Evolutionary conservation across 2,329 filamentous ascomycete species (phyloP), one percentile per base, ranked within the genome.

Genomic region (Cercospora sp.): DNA sequence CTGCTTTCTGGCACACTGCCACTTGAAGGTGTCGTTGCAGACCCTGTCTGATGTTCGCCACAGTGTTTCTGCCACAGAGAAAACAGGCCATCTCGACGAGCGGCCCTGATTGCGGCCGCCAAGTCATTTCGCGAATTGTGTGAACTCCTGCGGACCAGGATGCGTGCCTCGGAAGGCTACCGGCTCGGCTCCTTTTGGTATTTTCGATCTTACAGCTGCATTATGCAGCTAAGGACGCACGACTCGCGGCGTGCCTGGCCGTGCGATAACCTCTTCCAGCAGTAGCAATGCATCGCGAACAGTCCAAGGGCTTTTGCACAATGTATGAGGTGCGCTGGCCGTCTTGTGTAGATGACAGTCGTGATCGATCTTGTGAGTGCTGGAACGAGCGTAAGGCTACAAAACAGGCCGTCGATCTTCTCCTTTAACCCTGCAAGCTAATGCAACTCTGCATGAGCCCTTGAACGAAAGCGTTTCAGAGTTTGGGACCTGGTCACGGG

Each of bases 391-490:
- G 62, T 59, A 53, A 59, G 62, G 62, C 62, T 59, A 36, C 33
- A 28, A 64, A 64, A 42, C 39, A 48, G 23, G 53, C 31, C 48
- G 62, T 45, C 53, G 53, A 64, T 64, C 62, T 39, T 48, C 51
- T 53, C 62, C 53, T 55, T 42, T 64, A 18, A 42, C 62, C 62
- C 62, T 64, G 62, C 20, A 59, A 16, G 20, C 53, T 58, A 59
- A 64, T 64, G 62, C 62, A 63, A 53, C 45, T 63, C 26, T 63
- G 61, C 61, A 63, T 36, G 61, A 64, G 62, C 48, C 51, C 51
- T 57, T 39, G 62, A 36, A 30, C 45, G 31, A 45, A 30, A 53
- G 62, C 53, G 62, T 64, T 64, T 64, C 62, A 64, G 51, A 64
- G 62, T 64, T 64, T 58, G 48, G 48, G 62, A 9, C 62, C 20